Evolutionary conservation across 1,284 basidiomycete species (phyloP).

Genomic region (Ganoderma resinaceum): DNA sequence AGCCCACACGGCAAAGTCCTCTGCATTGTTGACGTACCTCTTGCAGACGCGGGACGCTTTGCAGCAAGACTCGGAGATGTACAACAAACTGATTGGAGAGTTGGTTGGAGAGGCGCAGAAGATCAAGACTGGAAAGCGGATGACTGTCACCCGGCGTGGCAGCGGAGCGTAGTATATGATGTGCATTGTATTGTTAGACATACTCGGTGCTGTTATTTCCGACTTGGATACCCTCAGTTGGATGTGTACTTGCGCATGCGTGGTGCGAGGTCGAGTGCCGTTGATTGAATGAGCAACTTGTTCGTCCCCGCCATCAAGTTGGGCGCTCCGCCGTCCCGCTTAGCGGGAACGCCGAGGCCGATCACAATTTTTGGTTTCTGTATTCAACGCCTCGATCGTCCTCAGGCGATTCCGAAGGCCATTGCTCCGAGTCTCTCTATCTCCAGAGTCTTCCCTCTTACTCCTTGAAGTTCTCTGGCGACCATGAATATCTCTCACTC

Average conservation of each 20-base stretch:
- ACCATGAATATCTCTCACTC: constrained; percentile 94
- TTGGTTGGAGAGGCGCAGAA: constrained; percentile 85
- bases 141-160: constrained; percentile 52
- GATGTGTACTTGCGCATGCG: not conserved
- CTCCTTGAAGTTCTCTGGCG: not conserved
- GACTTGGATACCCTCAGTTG: not conserved
- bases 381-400: constrained; percentile 24
- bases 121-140: constrained; percentile 66
- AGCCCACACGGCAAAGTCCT: constrained; percentile 74
- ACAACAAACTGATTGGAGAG: constrained; percentile 83
- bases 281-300: too few relatives aligned
- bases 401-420: constrained; percentile 4
- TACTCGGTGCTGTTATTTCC: not conserved
- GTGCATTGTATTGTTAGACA: constrained; percentile 20
- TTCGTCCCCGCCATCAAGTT: too few relatives aligned
- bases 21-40: constrained; percentile 77
- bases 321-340: constrained; percentile 8
- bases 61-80: constrained; percentile 88
- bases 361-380: constrained; percentile 29
- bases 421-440: not conserved
- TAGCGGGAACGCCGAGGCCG: constrained; percentile 16
- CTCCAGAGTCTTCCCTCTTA: constrained; percentile 6
- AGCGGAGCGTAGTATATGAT: constrained; percentile 47
- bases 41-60: constrained; percentile 85
- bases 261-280: not conserved